These are phyloP conservation scores for Diaporthe helianthi DNA, from an alignment of 2,329 filamentous ascomycete genomes.

Conservation along the genomic window DNA sequence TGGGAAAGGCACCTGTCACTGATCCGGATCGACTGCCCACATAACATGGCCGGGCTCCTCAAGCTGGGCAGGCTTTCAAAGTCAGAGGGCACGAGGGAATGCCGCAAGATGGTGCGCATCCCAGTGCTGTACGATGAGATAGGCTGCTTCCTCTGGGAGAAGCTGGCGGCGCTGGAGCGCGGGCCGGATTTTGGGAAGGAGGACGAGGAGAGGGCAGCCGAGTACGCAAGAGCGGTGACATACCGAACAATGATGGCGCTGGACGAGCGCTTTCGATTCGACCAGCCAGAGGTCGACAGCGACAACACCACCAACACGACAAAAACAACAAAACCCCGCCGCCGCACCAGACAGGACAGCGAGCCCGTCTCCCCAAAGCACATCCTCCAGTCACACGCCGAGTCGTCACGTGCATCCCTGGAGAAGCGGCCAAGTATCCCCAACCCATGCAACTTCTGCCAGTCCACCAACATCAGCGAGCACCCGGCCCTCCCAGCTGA, in stretches of 20 bases:
- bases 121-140: constrained; percentile 40
- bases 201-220: constrained; percentile 20
- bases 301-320: background rate
- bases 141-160: constrained; percentile 36
- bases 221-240: background rate
- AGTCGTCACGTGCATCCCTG: too few species aligned
- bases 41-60: constrained; percentile 37
- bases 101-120: constrained; percentile 37
- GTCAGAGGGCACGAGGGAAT: constrained; percentile 35
- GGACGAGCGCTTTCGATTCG: constrained; percentile 26
- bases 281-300: background rate
- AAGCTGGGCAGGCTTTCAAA: constrained; percentile 35
- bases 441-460: constrained; percentile 17
- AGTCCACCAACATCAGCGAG: background rate
- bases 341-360: constrained; percentile 15
- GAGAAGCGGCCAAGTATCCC: background rate
- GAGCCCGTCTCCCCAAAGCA: constrained; percentile 21
- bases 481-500: background rate
- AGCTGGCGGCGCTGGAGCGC: constrained; percentile 29
- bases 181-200: background rate
- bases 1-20: constrained; percentile 35
- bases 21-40: constrained; percentile 36
- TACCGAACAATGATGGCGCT: background rate
- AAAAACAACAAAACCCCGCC: background rate
- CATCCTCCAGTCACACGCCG: background rate